Percentiles rank a stretch among this genome's conserved stretches.
phyloP scores from a whole-genome alignment of 257 asterid species.

The Ophiorrhiza pumila region DNA sequence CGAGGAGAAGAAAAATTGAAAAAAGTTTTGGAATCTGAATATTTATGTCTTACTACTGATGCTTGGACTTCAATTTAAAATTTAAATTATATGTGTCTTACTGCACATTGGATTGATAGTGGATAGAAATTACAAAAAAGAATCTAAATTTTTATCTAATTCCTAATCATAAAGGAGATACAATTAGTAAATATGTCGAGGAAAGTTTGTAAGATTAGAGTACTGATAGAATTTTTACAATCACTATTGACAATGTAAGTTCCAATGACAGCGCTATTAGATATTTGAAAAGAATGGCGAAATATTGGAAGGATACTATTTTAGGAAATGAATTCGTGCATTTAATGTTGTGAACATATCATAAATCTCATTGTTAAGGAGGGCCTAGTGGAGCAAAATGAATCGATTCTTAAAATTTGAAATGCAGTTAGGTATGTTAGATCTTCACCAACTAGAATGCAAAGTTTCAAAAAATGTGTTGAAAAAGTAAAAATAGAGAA shows the following conservation, averaged over 20 bases:
- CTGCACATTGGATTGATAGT: constrained; percentile 7
- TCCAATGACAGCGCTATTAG: neutral
- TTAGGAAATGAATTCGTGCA: too few species aligned
- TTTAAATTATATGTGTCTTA: constrained; percentile 6
- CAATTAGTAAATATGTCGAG: neutral
- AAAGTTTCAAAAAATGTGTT: neutral
- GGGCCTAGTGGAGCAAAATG: constrained; percentile 5
- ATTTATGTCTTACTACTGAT: constrained; percentile 1
- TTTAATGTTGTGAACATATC: too few species aligned
- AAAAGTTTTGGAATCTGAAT: neutral
- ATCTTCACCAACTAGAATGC: neutral
- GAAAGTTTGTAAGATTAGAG: constrained; percentile 9
- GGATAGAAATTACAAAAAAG: constrained; percentile 5
- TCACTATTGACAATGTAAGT: constrained; percentile 12
- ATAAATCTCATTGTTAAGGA: constrained; percentile 10
- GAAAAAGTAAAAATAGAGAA: too few species aligned
- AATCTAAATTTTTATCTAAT: constrained; percentile 9
- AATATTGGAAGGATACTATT: too few species aligned
- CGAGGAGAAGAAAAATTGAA: constrained; percentile 8
- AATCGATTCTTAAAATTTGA: neutral
- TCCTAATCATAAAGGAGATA: constrained; percentile 5
- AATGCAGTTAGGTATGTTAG: neutral
- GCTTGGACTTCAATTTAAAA: constrained; percentile 17
- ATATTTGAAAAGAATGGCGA: too few species aligned
- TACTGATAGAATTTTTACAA: neutral